Evolutionary conservation across 768 basidiomycete genomes (phyloP).

Genomic region (Lentinula aciculospora): DNA sequence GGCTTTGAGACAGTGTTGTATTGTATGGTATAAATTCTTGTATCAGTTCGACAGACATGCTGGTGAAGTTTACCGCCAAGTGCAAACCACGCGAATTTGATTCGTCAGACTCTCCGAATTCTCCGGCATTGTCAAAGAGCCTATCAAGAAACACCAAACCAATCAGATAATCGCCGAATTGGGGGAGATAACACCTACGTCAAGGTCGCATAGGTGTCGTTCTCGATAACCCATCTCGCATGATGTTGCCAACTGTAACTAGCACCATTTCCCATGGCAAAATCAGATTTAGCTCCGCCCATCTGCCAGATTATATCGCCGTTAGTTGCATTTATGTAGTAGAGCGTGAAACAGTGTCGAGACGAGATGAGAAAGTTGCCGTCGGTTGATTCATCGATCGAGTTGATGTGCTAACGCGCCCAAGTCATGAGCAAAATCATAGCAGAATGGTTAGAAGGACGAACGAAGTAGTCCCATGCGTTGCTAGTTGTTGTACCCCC

Average conservation of each 20-base stretch:
- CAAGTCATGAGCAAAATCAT: neutral
- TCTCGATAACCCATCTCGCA: slow-evolving; percentile 11
- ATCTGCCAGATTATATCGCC: slow-evolving; percentile 16
- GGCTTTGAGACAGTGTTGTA: neutral
- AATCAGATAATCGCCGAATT: no score
- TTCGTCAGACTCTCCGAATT: neutral
- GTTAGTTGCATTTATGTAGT: slow-evolving; percentile 11
- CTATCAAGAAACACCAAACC: neutral
- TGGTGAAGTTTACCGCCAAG: slow-evolving; percentile 4
- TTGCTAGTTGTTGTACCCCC: neutral
- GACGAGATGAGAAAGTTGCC: slow-evolving; percentile 15
- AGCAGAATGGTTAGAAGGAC: neutral
- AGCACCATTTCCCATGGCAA: slow-evolving; percentile 10
- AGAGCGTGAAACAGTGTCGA: slow-evolving; percentile 12
- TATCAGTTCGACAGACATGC: neutral
- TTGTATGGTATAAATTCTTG: slow-evolving; percentile 2
- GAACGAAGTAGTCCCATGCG: slow-evolving; percentile 5
- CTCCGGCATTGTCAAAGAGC: slow-evolving; percentile 3
- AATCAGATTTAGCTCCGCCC: slow-evolving; percentile 13
- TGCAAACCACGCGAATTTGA: slow-evolving; percentile 2
- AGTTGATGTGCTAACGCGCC: slow-evolving; percentile 3
- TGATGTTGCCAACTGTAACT: slow-evolving; percentile 15
- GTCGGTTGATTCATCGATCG: slow-evolving; percentile 6
- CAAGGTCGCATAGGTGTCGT: slow-evolving; percentile 8
- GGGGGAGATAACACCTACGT: neutral